Conservation (phyloP, 2,329 filamentous ascomycete species). For the Cytospora paraplurivora region DNA sequence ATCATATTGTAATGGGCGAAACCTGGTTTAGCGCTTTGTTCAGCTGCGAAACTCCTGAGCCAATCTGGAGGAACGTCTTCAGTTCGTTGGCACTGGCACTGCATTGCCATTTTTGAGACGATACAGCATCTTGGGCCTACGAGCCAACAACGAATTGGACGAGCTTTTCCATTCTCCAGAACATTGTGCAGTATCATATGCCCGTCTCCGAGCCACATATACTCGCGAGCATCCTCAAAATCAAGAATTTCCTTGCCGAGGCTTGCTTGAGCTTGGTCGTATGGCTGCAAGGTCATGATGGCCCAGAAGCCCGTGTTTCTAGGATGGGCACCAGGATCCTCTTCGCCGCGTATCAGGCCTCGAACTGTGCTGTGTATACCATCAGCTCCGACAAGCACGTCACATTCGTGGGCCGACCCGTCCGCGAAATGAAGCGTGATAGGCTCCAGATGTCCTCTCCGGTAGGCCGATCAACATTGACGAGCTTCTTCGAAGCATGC, state of each 20-base stretch:
- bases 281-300: conserved; percentile 33
- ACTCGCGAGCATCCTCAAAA: conserved; percentile 32
- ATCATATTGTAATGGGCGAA: too few relatives aligned
- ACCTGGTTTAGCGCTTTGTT: conserved; percentile 6
- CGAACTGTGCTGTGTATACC: conserved; percentile 43
- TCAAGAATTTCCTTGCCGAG: conserved; percentile 29
- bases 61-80: conserved; percentile 22
- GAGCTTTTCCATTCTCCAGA: conserved; percentile 12
- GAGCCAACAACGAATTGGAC: conserved; percentile 30
- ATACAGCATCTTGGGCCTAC: conserved; percentile 4
- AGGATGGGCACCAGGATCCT: conserved; percentile 31
- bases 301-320: conserved; percentile 31
- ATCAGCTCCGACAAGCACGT: conserved; percentile 43
- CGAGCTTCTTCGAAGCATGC: conserved; percentile 34
- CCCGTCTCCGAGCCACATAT: conserved; percentile 31
- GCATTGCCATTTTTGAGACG: conserved; percentile 29
- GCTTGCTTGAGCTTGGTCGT: conserved; percentile 27
- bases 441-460: conserved; percentile 11
- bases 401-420: conserved; percentile 34
- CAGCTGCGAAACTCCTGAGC: neutral
- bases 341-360: conserved; percentile 37
- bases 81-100: conserved; percentile 30
- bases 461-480: conserved; percentile 15
- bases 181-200: conserved; percentile 29
- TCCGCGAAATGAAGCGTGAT: conserved; percentile 33